Base-by-base conservation (phyloP, 306 rosid genomes). In the Trifolium subterraneum region DNA sequence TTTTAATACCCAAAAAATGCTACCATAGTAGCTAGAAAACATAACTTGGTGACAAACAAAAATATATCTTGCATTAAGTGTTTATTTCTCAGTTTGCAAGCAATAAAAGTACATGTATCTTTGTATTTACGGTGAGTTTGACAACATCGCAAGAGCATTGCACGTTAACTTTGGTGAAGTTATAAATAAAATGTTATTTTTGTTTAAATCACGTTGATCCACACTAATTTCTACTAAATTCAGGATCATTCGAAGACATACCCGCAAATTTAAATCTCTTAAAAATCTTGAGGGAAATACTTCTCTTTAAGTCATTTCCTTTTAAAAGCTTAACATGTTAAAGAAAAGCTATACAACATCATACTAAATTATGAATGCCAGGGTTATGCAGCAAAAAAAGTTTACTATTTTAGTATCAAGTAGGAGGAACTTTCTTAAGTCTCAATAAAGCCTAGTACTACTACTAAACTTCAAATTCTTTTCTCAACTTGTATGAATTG, bases 311-410 rank as follows among this genome's bases (percentile, higher is more conserved):
- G 14, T 78, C 1, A 39, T 77, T 72, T 72, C 62, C 68, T 71
- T 79, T 55, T 64, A 47, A 82, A 88, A 87, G 85, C 55, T 69
- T 71, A 83, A 75, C 38, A 6, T 84, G 79, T 79, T 75, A 76
- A 63, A 60, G 69, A 79, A 88, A 78, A 25, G 68, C 63, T 70
- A 31, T 58, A 72, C 63, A 73, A 71, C 33, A 72, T n/a, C 76
- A 66, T 44, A 79, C 74, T 55, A 72, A 64, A 54, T 64, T 72
- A 60, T 67, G 64, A 41, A 22, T 45, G 63, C n/a, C 19, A 38
- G 33, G 35, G 16, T 56, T 25, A 56, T 56, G 36, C 20, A 22
- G 62, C 35, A 56, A 23, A 23, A 56, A 56, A 55, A 1, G 1
- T 6, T 11, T 11, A 12, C 4, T 56, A 11, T 0, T 23, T 52